Evolutionary conservation across 371 early-diverging fungal species (phyloP), one percentile per base, ranked within the genome.

Genomic region (Coemansia sp.): DNA sequence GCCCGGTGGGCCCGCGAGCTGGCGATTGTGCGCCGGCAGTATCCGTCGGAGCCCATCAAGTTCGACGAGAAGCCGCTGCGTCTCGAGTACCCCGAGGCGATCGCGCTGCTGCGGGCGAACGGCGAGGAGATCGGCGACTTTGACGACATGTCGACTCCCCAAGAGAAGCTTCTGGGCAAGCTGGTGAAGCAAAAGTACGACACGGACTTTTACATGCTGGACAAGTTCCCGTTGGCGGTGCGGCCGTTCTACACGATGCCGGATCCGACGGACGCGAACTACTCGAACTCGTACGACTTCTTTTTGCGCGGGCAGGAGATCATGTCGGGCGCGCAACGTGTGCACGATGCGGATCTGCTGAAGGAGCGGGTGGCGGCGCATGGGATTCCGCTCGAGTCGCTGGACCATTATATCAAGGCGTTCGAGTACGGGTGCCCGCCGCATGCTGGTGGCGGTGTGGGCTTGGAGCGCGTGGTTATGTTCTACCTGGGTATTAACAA

Each of bases 231-330:
- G 40, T 81, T 92, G 61, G 88, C 80, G 4, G 91, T 96, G 32
- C 89, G 99, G 55, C 98, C 99, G 33, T 99, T 99, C 88, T 99
- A 99, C 87, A 99, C 99, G 32, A 98, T 98, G 94, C 95, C 96
- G 37, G 95, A 98, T 81, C 91, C 97, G 33, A 70, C 83, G 34
- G 81, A 89, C 65, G 87, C 89, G 57, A 82, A 85, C 58, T 97
- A 95, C 83, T 94, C 98, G 69, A 97, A 98, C 89, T 98, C 99
- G 29, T 99, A 98, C 81, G 99, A 99, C 86, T 98, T 99, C 83
- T 99, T 99, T 84, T 89, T 99, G 81, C 89, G 99, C 61, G 99
- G 99, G 59, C 99, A 99, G 80, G 99, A 99, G 81, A 97, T 99
- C 76, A 82, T 98, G 69, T 99, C 99, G 40, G 99, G 99, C 57